Evolutionary conservation across 768 basidiomycete genomes (phyloP), one percentile per base, ranked within the genome.

Genomic region (Lentinula sp.): DNA sequence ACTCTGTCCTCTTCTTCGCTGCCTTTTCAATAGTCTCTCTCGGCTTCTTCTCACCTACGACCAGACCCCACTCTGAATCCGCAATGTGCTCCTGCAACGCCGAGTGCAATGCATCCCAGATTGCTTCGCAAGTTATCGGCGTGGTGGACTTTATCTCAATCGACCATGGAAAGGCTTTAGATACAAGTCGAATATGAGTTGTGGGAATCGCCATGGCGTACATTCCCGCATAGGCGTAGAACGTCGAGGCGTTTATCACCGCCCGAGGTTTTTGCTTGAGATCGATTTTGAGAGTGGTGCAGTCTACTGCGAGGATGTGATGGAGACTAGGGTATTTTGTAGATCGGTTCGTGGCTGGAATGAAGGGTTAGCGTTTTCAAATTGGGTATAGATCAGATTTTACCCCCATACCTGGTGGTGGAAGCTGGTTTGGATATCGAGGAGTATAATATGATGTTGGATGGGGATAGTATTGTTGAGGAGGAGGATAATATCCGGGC

Each of bases 11-110:
- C 61, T 76, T 78, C 71, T 80, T 83, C 57, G 77, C 78, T 2
- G 84, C 79, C 55, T 72, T 78, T 65, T 84, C 79, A 15, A 86
- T 76, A 18, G 64, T 63, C 63, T 80, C 79, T 57, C 70, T 73
- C 62, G 67, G 68, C 60, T 76, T 75, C 69, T 76, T 77, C 49
- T 84, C 79, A 31, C 59, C 67, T 5, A 78, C 67, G 16, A 83
- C 73, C 50, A 85, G 71, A 0, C 83, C 86, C 87, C 88, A 89
- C 65, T 89, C 88, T 3, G 86, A 86, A 61, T 89, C 86, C 1
- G 63, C 77, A 18, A 90, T 74, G 6, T 76, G 78, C 52, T 81
- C 73, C 54, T 87, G 83, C 31, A 90, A 72, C 51, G 67, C 74
- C 5, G 71, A 64, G 60, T 83, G 73, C 18, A 89, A 42, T 3